phyloP scores from a whole-genome alignment of 768 basidiomycete genomes.

The Dictyophora rubrovolvata region DNA sequence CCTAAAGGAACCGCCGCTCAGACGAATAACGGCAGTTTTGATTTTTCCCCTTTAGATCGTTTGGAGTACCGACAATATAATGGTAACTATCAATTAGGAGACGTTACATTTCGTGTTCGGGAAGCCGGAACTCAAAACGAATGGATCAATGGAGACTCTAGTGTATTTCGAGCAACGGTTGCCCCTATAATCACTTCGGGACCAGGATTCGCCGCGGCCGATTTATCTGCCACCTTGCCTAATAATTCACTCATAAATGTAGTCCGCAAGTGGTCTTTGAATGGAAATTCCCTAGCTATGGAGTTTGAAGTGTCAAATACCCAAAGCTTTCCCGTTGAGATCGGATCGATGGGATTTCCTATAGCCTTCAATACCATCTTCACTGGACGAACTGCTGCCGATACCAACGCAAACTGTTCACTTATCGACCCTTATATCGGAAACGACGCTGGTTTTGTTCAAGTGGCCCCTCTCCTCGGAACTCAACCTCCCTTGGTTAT shows the following conservation, averaged over 20 bases:
- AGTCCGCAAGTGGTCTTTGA: constrained; percentile 41
- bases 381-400: constrained; percentile 39
- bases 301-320: constrained; percentile 42
- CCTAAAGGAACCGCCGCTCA: constrained; percentile 18
- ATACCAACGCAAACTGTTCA: constrained; percentile 43
- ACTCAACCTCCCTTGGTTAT: constrained; percentile 44
- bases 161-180: constrained; percentile 31
- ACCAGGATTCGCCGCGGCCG: constrained; percentile 37
- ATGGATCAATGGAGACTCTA: constrained; percentile 39
- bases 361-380: constrained; percentile 54
- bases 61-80: constrained; percentile 39
- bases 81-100: constrained; percentile 44
- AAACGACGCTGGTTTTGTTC: constrained; percentile 45
- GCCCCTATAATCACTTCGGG: constrained; percentile 30
- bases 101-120: constrained; percentile 43
- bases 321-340: constrained; percentile 37
- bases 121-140: constrained; percentile 27
- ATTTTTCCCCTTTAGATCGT: constrained; percentile 43
- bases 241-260: constrained; percentile 35
- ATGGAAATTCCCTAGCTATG: constrained; percentile 31
- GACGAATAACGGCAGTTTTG: constrained; percentile 24
- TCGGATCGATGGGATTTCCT: constrained; percentile 42
- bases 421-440: constrained; percentile 50
- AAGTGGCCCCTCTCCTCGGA: constrained; percentile 43
- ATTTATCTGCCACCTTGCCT: constrained; percentile 39